Percentiles rank a stretch among this genome's conserved stretches.
phyloP scores from a whole-genome alignment of 1,139 yeast species.

The Hyphopichia khmerensis region DNA sequence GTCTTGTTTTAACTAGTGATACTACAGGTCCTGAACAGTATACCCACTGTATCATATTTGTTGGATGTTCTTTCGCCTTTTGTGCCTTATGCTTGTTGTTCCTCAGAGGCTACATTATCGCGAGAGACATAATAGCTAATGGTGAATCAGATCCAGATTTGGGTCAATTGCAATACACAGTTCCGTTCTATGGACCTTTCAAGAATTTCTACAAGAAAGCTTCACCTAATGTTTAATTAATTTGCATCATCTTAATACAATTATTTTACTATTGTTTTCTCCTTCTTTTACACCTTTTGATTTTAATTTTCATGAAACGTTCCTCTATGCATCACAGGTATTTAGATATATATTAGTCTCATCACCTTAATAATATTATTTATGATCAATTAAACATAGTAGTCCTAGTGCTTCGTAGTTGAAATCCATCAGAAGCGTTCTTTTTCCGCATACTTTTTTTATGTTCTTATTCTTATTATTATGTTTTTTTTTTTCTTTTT shows the following conservation, averaged over 20 bases:
- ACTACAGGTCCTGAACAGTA: constrained; percentile 40
- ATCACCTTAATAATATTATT: too few relatives aligned
- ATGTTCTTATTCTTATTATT: not conserved
- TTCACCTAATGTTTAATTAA: not conserved
- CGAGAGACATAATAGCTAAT: constrained; percentile 35
- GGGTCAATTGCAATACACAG: constrained; percentile 4
- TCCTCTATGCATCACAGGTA: too few relatives aligned
- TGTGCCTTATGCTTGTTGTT: constrained; percentile 37
- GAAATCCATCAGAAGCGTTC: not conserved
- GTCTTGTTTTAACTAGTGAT: constrained; percentile 19
- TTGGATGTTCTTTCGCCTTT: constrained; percentile 50
- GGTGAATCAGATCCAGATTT: constrained; percentile 16
- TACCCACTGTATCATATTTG: constrained; percentile 49
- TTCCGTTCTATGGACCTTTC: constrained; percentile 2
- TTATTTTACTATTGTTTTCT: not conserved
- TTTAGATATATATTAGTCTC: too few relatives aligned
- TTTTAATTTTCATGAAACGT: too few relatives aligned
- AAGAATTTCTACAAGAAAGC: not conserved
- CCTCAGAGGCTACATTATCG: constrained; percentile 49
- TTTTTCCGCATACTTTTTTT: not conserved
- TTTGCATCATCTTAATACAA: not conserved
- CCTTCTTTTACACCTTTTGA: too few relatives aligned
- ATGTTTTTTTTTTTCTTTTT: not conserved
- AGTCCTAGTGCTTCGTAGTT: too few relatives aligned
- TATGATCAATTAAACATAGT: too few relatives aligned